Conservation (phyloP, 768 basidiomycete genomes). For the Collybia sp. region DNA sequence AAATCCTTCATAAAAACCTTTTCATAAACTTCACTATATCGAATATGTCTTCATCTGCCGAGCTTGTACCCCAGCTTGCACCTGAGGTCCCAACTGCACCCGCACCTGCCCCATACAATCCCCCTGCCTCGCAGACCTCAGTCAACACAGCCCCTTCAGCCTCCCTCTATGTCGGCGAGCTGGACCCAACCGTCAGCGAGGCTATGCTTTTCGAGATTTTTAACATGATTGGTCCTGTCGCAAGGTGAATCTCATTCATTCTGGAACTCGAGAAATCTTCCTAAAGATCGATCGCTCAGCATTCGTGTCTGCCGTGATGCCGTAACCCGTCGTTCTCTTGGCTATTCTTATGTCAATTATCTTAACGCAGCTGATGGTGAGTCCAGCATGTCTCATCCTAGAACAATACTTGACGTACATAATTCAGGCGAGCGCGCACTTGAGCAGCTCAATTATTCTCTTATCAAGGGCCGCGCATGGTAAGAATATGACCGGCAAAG, state of each 20-base stretch:
- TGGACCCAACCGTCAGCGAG: constrained; percentile 97
- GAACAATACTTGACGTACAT: constrained; percentile 6
- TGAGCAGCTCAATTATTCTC: constrained; percentile 98
- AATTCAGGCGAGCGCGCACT: constrained; percentile 88
- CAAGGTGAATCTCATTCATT: constrained; percentile 56
- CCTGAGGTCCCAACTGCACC: constrained; percentile 44
- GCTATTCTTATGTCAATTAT: constrained; percentile 99
- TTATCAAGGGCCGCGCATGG: constrained; percentile 98
- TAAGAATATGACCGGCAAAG: constrained; percentile 29
- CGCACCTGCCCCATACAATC: constrained; percentile 50
- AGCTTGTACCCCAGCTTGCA: constrained; percentile 47
- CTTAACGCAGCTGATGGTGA: constrained; percentile 90
- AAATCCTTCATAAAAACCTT: constrained; percentile 41
- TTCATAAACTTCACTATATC: constrained; percentile 12
- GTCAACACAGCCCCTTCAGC: constrained; percentile 73
- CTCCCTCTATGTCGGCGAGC: constrained; percentile 98
- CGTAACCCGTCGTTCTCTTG: constrained; percentile 98
- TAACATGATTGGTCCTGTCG: constrained; percentile 99
- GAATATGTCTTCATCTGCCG: constrained; percentile 21
- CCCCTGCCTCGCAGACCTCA: constrained; percentile 50
- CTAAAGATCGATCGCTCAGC: constrained; percentile 30
- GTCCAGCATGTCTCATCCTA: constrained; percentile 15
- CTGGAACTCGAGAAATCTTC: not conserved
- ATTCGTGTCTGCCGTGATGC: constrained; percentile 99
- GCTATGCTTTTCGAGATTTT: constrained; percentile 99